These are phyloP conservation scores for Clonostachys solani DNA, from an alignment of 2,329 filamentous ascomycete species.

Conservation along the genomic window DNA sequence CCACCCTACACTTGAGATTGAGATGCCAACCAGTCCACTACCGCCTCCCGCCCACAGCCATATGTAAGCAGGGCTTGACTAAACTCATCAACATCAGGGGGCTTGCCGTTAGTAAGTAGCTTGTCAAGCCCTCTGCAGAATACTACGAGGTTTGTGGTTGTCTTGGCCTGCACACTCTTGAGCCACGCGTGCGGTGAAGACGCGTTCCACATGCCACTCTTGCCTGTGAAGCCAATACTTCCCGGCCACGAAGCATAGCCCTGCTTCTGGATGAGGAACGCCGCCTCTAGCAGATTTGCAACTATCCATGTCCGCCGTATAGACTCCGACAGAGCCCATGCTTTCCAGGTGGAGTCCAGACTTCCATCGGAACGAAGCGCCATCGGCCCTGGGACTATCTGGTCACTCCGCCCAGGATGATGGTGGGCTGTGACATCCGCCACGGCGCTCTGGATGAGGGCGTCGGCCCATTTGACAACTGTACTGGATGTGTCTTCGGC, in stretches of 20 bases:
- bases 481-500: background rate
- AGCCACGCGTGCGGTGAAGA: constrained; percentile 5
- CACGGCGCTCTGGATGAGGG: background rate
- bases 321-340: constrained; percentile 15
- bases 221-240: constrained; percentile 10
- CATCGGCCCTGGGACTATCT: background rate
- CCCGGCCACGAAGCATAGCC: constrained; percentile 9
- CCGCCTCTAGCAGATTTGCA: constrained; percentile 6
- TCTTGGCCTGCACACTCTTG: background rate
- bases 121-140: constrained; percentile 1
- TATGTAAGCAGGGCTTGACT: constrained; percentile 1
- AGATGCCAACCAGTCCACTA: constrained; percentile 1
- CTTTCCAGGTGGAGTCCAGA: constrained; percentile 7
- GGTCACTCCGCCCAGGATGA: background rate
- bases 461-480: constrained; percentile 1
- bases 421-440: background rate
- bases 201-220: constrained; percentile 13
- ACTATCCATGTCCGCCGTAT: constrained; percentile 13
- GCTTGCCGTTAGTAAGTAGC: background rate
- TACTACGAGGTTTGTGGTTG: background rate
- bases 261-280: constrained; percentile 7
- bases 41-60: constrained; percentile 1
- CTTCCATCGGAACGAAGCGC: background rate
- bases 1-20: background rate
- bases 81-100: constrained; percentile 1